Percentiles rank a stretch among this genome's conserved stretches.
phyloP scores from a whole-genome alignment of 2,329 filamentous ascomycete genomes.

The Aspergillus viridinutans region DNA sequence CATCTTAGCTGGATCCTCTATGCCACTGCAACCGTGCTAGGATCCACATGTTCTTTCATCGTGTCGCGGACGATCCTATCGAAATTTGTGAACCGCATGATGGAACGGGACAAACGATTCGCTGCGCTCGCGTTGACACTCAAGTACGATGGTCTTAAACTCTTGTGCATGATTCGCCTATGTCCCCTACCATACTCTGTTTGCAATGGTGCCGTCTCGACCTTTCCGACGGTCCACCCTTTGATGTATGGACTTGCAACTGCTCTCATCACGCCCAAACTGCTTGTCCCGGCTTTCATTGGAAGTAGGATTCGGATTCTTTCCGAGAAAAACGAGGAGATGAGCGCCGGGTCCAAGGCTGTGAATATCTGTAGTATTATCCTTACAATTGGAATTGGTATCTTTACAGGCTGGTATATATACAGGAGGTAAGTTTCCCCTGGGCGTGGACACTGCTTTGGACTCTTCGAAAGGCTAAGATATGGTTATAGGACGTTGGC shows the following conservation, averaged over 20 bases:
- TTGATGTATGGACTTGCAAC: slow-evolving; percentile 76
- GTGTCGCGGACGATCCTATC: slow-evolving; percentile 75
- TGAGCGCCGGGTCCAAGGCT: slow-evolving; percentile 72
- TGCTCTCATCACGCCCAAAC: slow-evolving; percentile 74
- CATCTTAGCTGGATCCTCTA: slow-evolving; percentile 73
- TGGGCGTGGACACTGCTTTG: background rate
- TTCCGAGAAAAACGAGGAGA: slow-evolving; percentile 76
- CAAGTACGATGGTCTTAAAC: slow-evolving; percentile 81
- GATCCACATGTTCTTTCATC: slow-evolving; percentile 74
- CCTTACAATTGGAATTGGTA: slow-evolving; percentile 66
- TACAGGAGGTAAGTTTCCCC: slow-evolving; percentile 56
- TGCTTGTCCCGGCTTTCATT: slow-evolving; percentile 90
- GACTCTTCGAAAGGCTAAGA: slow-evolving; percentile 3
- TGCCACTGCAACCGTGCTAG: slow-evolving; percentile 70
- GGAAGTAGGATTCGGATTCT: slow-evolving; percentile 77
- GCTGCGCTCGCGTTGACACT: slow-evolving; percentile 82
- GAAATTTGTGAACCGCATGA: slow-evolving; percentile 71
- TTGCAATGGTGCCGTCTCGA: slow-evolving; percentile 90
- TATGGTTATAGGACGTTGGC: slow-evolving; percentile 39
- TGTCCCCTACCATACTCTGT: slow-evolving; percentile 91
- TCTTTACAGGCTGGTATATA: slow-evolving; percentile 76
- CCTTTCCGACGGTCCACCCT: slow-evolving; percentile 81
- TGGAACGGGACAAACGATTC: slow-evolving; percentile 81
- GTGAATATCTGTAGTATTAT: slow-evolving; percentile 81
- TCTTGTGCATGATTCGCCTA: slow-evolving; percentile 85